Evolutionary conservation across 2,329 filamentous ascomycete genomes (phyloP), one percentile per base, ranked within the genome.

Genomic region (Ceratocystis cubensis): DNA sequence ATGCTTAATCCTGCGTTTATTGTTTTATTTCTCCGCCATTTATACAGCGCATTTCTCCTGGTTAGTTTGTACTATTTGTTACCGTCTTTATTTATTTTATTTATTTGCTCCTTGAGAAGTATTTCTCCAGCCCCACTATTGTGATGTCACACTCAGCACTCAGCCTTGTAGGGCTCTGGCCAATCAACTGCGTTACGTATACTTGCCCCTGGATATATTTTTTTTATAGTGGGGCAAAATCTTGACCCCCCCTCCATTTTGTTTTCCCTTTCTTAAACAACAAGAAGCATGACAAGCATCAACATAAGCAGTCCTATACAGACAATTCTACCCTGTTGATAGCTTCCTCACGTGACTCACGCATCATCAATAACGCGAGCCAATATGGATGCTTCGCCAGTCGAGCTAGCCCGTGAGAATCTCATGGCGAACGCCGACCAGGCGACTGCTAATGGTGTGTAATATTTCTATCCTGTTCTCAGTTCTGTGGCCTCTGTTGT

Each of bases 321-420:
- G 3, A 41, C 37, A 15, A 15, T 15, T 15, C 1, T 15, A 41
- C 13, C 10, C 37, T 41, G 37, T 41, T 15, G 37, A 41, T 41
- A 41, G 37, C 37, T 41, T 41, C 37, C 37, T 41, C 37, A 41
- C 37, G 37, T 41, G 37, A 13, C 37, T 41, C 10, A 41, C 3
- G 10, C 37, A 5, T 41, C 37, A 15, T 15, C 37, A 41, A 41
- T 13, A 41, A 13, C 37, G 41, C 53, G 15, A 48, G 59, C 5
- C 33, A 64, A 15, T n/a, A 68, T 68, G 66, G 64, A 68, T n/a
- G 50, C 33, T 33, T 63, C 66, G 22, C 59, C 37, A 25, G 57
- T 53, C 64, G 61, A 64, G n/a, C 53, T 68, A 30, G 64, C 64
- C 30, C 59, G 61, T 17, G 61, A 64, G 7, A 65, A 66, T 65